A percentile compares a stretch with the other conserved stretches of the same genome.
Evolutionary conservation across 2,329 filamentous ascomycete genomes (phyloP).

Genomic region (Diplodia intermedia): DNA sequence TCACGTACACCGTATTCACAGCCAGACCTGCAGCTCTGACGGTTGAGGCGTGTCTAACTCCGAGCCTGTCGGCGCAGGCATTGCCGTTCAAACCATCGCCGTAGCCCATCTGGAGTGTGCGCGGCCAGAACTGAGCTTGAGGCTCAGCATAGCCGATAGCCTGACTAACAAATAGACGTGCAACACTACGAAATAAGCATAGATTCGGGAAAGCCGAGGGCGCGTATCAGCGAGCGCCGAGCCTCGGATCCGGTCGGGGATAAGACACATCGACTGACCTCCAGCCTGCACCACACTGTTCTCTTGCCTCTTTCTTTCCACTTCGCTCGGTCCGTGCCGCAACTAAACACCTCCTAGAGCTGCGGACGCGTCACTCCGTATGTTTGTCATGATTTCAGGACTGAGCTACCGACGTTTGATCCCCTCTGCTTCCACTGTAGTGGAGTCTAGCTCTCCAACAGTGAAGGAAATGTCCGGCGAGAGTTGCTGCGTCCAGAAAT

Average conservation of each 20-base stretch:
- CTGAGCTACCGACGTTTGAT: not conserved
- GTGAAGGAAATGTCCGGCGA: not conserved
- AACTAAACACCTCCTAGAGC: not conserved
- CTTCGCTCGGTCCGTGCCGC: not conserved
- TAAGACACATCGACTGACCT: not conserved
- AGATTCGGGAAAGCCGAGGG: not conserved
- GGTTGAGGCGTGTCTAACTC: not conserved
- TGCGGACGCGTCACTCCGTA: conserved; percentile 5
- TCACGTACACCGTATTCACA: not conserved
- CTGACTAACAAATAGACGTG: not conserved
- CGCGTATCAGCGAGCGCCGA: not conserved
- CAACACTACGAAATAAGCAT: too few relatives aligned
- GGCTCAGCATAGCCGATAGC: too few relatives aligned
- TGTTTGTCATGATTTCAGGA: not conserved
- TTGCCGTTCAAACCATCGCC: too few relatives aligned
- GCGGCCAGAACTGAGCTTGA: too few relatives aligned
- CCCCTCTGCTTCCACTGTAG: not conserved
- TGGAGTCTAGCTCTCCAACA: not conserved
- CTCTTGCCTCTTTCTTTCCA: not conserved
- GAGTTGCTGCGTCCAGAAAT: not conserved
- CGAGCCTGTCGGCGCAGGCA: not conserved
- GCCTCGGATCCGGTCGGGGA: not conserved
- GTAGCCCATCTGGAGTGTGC: too few relatives aligned
- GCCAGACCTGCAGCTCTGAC: too few relatives aligned
- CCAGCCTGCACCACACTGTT: not conserved